Percentiles rank a stretch among this genome's conserved stretches.
phyloP scores from a whole-genome alignment of 768 basidiomycete species.

The Pleurotus cornucopiae region DNA sequence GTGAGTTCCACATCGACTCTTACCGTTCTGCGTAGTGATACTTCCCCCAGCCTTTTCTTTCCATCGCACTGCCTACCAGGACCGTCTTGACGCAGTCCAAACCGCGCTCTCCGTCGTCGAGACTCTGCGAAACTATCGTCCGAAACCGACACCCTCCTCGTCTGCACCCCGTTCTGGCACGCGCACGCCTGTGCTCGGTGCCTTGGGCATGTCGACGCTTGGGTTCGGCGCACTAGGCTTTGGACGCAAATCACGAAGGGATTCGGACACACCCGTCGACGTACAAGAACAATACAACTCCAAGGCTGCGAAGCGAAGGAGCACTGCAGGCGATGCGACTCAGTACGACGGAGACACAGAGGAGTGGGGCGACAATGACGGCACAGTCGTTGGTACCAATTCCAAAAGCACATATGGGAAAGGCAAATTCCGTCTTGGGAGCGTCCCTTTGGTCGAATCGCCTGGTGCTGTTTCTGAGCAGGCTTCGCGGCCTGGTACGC shows the following conservation, averaged over 20 bases:
- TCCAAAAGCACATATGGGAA: conserved; percentile 12
- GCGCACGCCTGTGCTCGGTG: conserved; percentile 42
- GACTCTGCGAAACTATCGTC: conserved; percentile 61
- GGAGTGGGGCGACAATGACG: conserved; percentile 24
- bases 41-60: conserved; percentile 55
- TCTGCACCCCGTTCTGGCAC: conserved; percentile 28
- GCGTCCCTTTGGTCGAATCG: conserved; percentile 20
- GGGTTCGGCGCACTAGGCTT: not conserved
- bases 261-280: not conserved
- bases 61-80: conserved; percentile 72
- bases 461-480: not conserved
- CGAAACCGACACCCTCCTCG: conserved; percentile 29
- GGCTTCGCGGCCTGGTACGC: not conserved
- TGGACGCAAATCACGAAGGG: not conserved
- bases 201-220: conserved; percentile 15
- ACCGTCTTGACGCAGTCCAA: conserved; percentile 59
- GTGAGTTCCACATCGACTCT: conserved; percentile 17
- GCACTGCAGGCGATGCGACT: not conserved
- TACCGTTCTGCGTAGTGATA: not conserved
- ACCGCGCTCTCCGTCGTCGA: conserved; percentile 58
- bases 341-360: conserved; percentile 21
- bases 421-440: conserved; percentile 7
- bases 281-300: not conserved
- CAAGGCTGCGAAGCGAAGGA: not conserved
- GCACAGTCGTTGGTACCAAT: conserved; percentile 10